Evolutionary conservation across 768 basidiomycete genomes (phyloP).

Genomic region (Amanita pseudoporphyria): DNA sequence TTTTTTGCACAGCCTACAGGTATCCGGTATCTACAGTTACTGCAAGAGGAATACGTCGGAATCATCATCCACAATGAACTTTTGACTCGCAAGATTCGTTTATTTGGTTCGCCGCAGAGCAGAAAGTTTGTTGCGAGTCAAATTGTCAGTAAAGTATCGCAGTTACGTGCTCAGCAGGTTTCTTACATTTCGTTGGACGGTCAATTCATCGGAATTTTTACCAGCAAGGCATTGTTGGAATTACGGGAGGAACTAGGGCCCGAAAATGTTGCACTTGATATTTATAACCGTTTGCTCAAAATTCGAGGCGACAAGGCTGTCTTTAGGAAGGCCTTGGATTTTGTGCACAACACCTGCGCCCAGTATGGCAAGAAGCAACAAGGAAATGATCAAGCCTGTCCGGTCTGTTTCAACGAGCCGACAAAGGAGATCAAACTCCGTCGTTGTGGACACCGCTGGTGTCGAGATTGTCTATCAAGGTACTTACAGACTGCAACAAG

Average conservation of each 20-base stretch:
- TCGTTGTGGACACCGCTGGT: slow-evolving; percentile 61
- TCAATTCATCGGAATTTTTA: slow-evolving; percentile 34
- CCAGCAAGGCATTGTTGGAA: slow-evolving; percentile 32
- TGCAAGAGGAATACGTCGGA: slow-evolving; percentile 28
- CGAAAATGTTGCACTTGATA: slow-evolving; percentile 48
- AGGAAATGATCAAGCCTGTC: slow-evolving; percentile 32
- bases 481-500: slow-evolving; percentile 53
- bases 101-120: slow-evolving; percentile 40
- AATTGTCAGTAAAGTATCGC: slow-evolving; percentile 37
- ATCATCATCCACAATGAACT: slow-evolving; percentile 35
- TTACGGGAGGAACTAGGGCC: slow-evolving; percentile 42
- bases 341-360: slow-evolving; percentile 32
- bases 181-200: slow-evolving; percentile 39
- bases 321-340: slow-evolving; percentile 23
- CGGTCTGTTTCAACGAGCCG: slow-evolving; percentile 58
- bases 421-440: slow-evolving; percentile 39
- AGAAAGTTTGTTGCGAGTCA: slow-evolving; percentile 31
- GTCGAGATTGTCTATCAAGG: slow-evolving; percentile 46
- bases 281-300: slow-evolving; percentile 29
- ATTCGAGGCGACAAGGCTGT: slow-evolving; percentile 43
- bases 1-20: slow-evolving; percentile 44
- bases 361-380: slow-evolving; percentile 18
- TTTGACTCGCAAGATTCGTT: slow-evolving; percentile 32
- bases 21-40: slow-evolving; percentile 28
- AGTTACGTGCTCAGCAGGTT: slow-evolving; percentile 32